Evolutionary conservation across 2,329 filamentous ascomycete genomes (phyloP), one percentile per base, ranked within the genome.

Genomic region (Diaporthe eres): DNA sequence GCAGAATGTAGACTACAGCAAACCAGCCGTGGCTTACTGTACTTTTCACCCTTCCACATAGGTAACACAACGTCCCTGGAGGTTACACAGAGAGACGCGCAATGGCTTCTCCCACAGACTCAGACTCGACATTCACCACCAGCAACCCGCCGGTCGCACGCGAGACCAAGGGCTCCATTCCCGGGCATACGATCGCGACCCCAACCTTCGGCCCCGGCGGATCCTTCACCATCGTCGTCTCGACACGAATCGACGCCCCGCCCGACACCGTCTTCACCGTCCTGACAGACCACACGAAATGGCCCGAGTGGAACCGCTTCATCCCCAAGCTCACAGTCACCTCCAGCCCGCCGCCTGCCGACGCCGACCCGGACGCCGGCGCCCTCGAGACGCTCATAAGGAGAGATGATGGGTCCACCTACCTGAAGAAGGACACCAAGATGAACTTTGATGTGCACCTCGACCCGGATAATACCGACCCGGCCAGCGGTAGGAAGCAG

Each of bases 221-320:
- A 28, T 60, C 77, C 72, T 81, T 82, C 74, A 80, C 77, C 72
- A 74, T 85, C 60, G 78, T 78, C 75, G 84, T 81, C 81, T 81
- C 83, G 7, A 79, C 80, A 44, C 77, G 75, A 77, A 83, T 86
- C 77, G 79, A 79, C 67, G 84, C 83, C 10, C 73, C 84, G 58
- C 83, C 84, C 1, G 77, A 75, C 12, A 77, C 77, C 39, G 83
- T 81, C 70, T 77, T 85, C 60, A 79, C 80, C 72, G 76, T 82
- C 60, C 90, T 84, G 44, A 78, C 84, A 58, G 79, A 83, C 58
- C 77, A 83, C 37, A 57, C 80, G 28, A 78, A 79, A 10, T 86
- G 84, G 79, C 78, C 81, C 6, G 58, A 76, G n/a, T 85, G 85
- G 83, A 85, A 85, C 79, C 78, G 78, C 60, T 85, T 84, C 77